Base-by-base conservation (phyloP, 495 filamentous ascomycete genomes). In the Thermochaetoides thermophila region DNA sequence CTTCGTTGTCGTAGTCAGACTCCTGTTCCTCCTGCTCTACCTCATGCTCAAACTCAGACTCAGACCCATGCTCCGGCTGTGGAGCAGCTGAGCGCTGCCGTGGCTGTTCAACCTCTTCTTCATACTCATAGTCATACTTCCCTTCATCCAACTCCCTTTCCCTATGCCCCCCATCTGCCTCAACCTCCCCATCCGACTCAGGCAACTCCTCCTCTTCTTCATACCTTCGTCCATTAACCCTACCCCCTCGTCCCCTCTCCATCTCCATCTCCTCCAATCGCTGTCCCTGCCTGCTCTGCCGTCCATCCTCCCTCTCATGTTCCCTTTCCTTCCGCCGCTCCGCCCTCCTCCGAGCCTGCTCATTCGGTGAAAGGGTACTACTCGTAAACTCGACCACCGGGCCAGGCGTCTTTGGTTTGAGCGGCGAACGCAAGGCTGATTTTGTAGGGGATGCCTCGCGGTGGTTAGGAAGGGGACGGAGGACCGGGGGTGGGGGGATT, bases 391-490 rank as follows among this genome's bases (percentile, higher is more conserved):
- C 58, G 17, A 68, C 63, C 6, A 64, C 52, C 1, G 58, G 55
- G 5, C 63, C 63, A 2, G 61, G 60, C 1, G 60, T 64, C 25
- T 54, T 62, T 5, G 54, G 50, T 35, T 69, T 69, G 12, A 66
- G 40, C 2, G 68, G 65, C 10, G 66, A 68, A 32, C 68, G 59
- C 17, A 71, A 46, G 39, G 50, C 63, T 1, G 66, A 69, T 38
- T 70, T 71, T 9, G 43, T 52, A 0, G 68, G 68, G 2, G 66
- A 70, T 10, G 48, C 46, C 5, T 51, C 46, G 15, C 53, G 56
- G 37, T 57, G n/a, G n/a, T n/a, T n/a, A n/a, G n/a, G n/a, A n/a
- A n/a, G n/a, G n/a, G n/a, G n/a, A n/a, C n/a, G n/a, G n/a, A n/a
- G n/a, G n/a, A n/a, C n/a, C n/a, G n/a, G n/a, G n/a, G n/a, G n/a